A percentile compares a stretch with the other conserved stretches of the same genome.
These are phyloP conservation scores for Phlyctochytrium bullatum DNA, from an alignment of 192 early-diverging fungal genomes.

Conservation along the genomic window DNA sequence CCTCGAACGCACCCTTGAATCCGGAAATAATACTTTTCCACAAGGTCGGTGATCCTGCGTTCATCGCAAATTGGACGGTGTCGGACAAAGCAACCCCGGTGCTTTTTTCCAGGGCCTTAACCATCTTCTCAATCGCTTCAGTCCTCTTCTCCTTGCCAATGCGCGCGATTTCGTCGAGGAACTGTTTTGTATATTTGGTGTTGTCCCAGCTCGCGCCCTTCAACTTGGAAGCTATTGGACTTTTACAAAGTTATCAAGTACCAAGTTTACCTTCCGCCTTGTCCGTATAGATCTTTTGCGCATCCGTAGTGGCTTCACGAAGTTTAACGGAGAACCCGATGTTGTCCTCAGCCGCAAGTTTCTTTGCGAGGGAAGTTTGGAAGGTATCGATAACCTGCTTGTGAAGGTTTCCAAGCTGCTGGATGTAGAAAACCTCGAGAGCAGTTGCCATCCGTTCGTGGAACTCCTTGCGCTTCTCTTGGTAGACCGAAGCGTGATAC, in stretches of 20 bases:
- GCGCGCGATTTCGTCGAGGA: conserved; percentile 62
- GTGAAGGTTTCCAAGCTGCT: conserved; percentile 85
- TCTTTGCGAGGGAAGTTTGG: conserved; percentile 47
- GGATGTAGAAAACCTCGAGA: conserved; percentile 75
- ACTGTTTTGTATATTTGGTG: conserved; percentile 55
- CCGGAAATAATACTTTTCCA: conserved; percentile 68
- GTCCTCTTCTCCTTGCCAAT: conserved; percentile 53
- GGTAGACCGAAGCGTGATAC: conserved; percentile 86
- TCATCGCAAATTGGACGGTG: conserved; percentile 64
- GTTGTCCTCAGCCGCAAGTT: conserved; percentile 32
- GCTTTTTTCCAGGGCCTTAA: conserved; percentile 38
- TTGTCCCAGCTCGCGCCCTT: conserved; percentile 70
- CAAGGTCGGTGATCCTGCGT: conserved; percentile 62
- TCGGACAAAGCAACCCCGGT: conserved; percentile 60
- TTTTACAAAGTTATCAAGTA: conserved; percentile 17
- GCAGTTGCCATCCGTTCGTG: conserved; percentile 70
- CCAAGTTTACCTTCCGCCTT: conserved; percentile 43
- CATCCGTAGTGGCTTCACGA: conserved; percentile 31
- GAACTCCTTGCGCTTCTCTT: conserved; percentile 82
- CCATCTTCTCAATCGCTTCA: conserved; percentile 65
- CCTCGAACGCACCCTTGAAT: conserved; percentile 55
- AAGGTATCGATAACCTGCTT: conserved; percentile 72
- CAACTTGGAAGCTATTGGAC: conserved; percentile 45
- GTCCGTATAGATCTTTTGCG: conserved; percentile 40
- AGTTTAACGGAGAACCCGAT: conserved; percentile 48